Conservation (phyloP, 768 basidiomycete species). For the Amanita rubescens region DNA sequence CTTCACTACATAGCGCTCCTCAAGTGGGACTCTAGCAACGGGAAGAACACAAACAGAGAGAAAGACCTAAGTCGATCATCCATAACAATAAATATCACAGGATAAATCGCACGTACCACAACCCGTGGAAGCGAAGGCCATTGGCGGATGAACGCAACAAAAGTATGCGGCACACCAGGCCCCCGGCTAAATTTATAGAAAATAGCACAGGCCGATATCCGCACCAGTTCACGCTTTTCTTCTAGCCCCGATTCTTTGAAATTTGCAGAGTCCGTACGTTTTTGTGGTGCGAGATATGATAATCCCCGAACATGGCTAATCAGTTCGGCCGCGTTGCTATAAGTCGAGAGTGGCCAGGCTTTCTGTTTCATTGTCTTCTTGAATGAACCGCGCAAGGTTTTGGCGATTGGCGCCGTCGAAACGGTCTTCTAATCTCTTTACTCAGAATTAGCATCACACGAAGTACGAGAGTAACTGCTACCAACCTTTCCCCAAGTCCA, state of each 20-base stretch:
- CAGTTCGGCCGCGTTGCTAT: conserved; percentile 8
- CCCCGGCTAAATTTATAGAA: conserved; percentile 50
- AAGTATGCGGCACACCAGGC: conserved; percentile 57
- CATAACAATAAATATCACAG: background rate
- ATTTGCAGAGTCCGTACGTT: conserved; percentile 9
- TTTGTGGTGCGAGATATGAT: conserved; percentile 13
- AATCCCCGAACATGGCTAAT: background rate
- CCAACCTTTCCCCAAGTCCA: conserved; percentile 61
- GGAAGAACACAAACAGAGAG: conserved; percentile 50
- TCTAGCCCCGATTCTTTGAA: conserved; percentile 11
- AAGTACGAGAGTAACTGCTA: background rate
- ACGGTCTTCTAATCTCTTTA: conserved; percentile 46
- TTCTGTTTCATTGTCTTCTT: conserved; percentile 19
- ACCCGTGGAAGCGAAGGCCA: conserved; percentile 63
- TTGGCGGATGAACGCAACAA: conserved; percentile 54
- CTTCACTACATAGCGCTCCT: conserved; percentile 48
- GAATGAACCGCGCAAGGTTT: conserved; percentile 49
- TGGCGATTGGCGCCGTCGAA: conserved; percentile 52
- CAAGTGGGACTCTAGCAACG: conserved; percentile 36
- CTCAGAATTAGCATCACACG: background rate
- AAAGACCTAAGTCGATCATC: conserved; percentile 42
- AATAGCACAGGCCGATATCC: conserved; percentile 47
- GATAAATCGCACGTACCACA: conserved; percentile 33
- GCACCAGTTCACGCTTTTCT: conserved; percentile 21
- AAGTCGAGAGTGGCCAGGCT: conserved; percentile 4